These are phyloP conservation scores for Colletotrichum caudatum DNA, from an alignment of 2,329 filamentous ascomycete species.

Conservation along the genomic window DNA sequence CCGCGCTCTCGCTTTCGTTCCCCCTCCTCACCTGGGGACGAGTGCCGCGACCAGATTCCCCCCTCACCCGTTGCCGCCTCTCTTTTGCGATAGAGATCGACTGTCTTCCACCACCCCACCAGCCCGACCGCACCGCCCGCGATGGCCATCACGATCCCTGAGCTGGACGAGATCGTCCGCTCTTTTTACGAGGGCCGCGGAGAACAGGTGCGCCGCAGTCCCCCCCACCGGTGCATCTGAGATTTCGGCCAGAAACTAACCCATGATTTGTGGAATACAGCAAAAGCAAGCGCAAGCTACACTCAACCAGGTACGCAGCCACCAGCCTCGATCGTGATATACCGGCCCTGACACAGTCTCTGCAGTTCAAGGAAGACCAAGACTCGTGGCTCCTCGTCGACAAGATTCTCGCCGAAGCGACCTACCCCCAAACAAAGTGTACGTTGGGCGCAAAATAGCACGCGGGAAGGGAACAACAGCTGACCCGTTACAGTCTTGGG, in stretches of 20 bases:
- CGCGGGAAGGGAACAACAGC: constrained; percentile 5
- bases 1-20: constrained; percentile 44
- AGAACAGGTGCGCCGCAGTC: constrained; percentile 75
- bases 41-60: constrained; percentile 36
- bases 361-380: constrained; percentile 97
- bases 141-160: constrained; percentile 83
- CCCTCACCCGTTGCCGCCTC: constrained; percentile 34
- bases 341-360: constrained; percentile 46
- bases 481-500: constrained; percentile 75
- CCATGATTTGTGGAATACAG: constrained; percentile 63
- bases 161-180: constrained; percentile 96
- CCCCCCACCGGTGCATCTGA: constrained; percentile 31
- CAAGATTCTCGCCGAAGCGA: constrained; percentile 93
- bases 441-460: constrained; percentile 53
- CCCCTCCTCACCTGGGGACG: constrained; percentile 39
- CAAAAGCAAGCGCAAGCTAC: constrained; percentile 96
- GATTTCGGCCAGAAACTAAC: constrained; percentile 51
- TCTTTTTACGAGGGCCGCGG: constrained; percentile 98
- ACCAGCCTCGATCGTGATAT: constrained; percentile 35
- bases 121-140: constrained; percentile 52
- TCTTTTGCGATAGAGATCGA: constrained; percentile 43
- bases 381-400: constrained; percentile 98
- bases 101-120: constrained; percentile 47
- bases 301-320: constrained; percentile 83
- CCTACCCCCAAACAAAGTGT: constrained; percentile 98